Evolutionary conservation across 2,329 filamentous ascomycete genomes (phyloP), one percentile per base, ranked within the genome.

Genomic region (Xylaria sp.): DNA sequence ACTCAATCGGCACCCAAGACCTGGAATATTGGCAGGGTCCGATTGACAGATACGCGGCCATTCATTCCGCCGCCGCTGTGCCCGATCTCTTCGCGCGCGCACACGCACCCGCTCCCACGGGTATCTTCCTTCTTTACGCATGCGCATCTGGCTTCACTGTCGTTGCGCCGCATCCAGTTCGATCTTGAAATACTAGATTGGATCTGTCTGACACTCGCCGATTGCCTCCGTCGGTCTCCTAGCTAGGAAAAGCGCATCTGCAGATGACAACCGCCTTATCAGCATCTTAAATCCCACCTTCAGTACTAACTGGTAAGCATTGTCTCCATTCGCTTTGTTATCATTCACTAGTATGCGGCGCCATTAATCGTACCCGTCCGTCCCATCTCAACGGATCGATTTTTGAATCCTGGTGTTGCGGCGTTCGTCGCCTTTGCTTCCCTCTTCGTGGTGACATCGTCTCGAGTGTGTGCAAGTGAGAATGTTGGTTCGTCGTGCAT

Each of bases 11-110:
- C 64, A 46, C 69, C 69, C 64, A 56, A 71, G 69, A 69, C 71
- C 69, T 71, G 71, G 69, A 73, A 73, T 71, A 73, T 69, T 67
- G 71, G 71, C 69, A 66, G 66, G 71, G 69, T 69, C 46, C 60
- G 64, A 60, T 65, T 69, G 69, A 67, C 41, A 59, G 64, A 69
- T 52, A 65, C 48, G 56, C 64, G 56, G 58, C 60, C 61, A 31
- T 57, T 46, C 60, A 37, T 58, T 23, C 58, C 41, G 37, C 48
- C 61, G 52, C 51, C 13, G 18, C 46, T 58, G 44, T 31, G 54
- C 55, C 34, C 34, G n/a, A 23, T 48, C 44, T 64, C 65, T 48
- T 58, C 52, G 52, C 58, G 39, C 57, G 28, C 37, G 52, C 58
- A 28, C 57, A 28, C 57, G 28, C 37, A 60, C 66, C 23, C 57